phyloP scores from a whole-genome alignment of 2,329 filamentous ascomycete genomes.

The Emergomyces pasteurianus region DNA sequence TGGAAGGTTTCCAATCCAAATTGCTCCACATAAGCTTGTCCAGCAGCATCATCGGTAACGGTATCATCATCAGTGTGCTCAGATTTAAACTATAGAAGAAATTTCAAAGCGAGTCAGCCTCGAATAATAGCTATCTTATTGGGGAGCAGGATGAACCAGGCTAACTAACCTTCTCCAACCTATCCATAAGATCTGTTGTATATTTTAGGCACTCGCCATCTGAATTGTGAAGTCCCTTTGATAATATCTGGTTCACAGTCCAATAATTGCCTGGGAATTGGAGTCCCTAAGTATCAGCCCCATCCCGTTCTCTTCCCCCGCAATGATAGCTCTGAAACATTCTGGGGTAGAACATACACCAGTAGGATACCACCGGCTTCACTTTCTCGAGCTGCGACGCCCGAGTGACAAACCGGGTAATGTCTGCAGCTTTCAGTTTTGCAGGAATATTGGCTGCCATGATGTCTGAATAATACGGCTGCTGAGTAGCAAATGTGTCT shows the following conservation, averaged over 20 bases:
- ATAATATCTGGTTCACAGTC: constrained; percentile 83
- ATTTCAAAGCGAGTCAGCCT: not conserved
- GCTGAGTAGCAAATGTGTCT: not conserved
- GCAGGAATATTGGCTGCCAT: constrained; percentile 66
- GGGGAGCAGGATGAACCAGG: not conserved
- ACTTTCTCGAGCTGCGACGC: constrained; percentile 72
- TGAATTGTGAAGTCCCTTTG: constrained; percentile 62
- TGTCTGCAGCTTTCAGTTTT: constrained; percentile 65
- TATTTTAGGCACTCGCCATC: constrained; percentile 70
- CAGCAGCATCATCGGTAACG: constrained; percentile 71
- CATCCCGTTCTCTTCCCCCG: not conserved
- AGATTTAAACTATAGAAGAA: constrained; percentile 48
- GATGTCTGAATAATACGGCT: constrained; percentile 10
- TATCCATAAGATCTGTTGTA: constrained; percentile 79
- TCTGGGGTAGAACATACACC: constrained; percentile 55
- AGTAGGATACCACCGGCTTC: constrained; percentile 86
- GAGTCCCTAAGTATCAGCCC: not conserved
- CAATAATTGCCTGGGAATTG: constrained; percentile 64
- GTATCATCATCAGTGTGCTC: constrained; percentile 68
- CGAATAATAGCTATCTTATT: not conserved
- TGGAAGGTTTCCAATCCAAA: constrained; percentile 84
- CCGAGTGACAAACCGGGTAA: constrained; percentile 71
- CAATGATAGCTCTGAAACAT: not conserved
- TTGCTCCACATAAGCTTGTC: constrained; percentile 85
- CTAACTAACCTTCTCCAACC: constrained; percentile 58